phyloP scores from a whole-genome alignment of 2,329 filamentous ascomycete species.

The Drechslerella dactyloides region DNA sequence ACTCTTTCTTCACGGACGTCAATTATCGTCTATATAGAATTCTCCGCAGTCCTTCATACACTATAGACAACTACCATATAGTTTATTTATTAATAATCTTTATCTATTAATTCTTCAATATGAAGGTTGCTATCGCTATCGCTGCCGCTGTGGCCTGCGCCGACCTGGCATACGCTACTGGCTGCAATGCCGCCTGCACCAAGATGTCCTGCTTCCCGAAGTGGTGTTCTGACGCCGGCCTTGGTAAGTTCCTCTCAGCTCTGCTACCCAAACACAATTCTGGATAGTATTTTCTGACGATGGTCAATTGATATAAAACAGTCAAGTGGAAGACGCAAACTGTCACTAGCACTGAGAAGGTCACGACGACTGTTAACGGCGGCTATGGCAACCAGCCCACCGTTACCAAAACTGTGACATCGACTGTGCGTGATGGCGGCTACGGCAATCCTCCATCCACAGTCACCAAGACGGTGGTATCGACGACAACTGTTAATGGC shows the following conservation, averaged over 20 bases:
- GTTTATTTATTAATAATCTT: neutral
- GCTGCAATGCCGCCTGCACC: neutral
- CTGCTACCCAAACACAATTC: too few species aligned
- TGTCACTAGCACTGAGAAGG: too few species aligned
- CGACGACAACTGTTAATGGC: too few species aligned
- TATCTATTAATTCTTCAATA: neutral
- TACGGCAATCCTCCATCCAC: too few species aligned
- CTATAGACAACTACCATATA: too few species aligned
- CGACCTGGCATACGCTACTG: neutral
- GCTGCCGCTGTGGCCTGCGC: neutral
- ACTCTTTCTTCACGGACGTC: neutral
- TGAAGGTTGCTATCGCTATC: neutral
- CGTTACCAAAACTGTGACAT: too few species aligned
- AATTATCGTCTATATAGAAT: neutral
- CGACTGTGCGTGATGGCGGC: too few species aligned
- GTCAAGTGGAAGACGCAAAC: neutral
- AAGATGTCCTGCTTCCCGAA: neutral
- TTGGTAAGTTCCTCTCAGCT: neutral
- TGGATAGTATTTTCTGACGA: neutral
- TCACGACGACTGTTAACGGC: too few species aligned
- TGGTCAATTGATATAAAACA: neutral
- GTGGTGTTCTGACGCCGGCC: neutral
- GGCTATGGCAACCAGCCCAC: too few species aligned
- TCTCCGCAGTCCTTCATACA: neutral
- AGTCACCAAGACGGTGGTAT: too few species aligned